Percentiles rank a stretch among this genome's conserved stretches.
Conservation (phyloP, 768 basidiomycete species). For the Pleurotus djamor region DNA sequence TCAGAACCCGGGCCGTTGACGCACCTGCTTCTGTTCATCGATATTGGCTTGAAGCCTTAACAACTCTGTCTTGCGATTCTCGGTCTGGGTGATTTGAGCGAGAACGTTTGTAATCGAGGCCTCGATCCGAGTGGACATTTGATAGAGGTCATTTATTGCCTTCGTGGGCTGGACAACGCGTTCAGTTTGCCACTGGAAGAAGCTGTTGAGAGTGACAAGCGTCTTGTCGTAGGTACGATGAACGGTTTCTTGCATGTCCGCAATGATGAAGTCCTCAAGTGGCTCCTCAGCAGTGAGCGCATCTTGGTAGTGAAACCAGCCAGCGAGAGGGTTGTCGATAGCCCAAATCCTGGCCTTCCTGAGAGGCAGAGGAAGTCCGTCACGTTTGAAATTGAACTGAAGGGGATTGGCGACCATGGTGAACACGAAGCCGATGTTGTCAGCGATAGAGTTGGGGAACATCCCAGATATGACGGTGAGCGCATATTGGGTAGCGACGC, state of each 20-base stretch:
- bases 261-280: conserved; percentile 11
- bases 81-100: background rate
- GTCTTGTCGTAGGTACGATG: conserved; percentile 9
- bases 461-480: conserved; percentile 19
- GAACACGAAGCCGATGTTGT: conserved; percentile 23
- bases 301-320: conserved; percentile 9
- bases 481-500: conserved; percentile 22
- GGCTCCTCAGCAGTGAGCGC: background rate
- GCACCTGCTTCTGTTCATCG: conserved; percentile 6
- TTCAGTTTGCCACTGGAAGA: conserved; percentile 10
- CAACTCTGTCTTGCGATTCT: conserved; percentile 10
- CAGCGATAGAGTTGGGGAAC: conserved; percentile 18
- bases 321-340: conserved; percentile 13
- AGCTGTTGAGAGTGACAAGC: conserved; percentile 9
- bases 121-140: conserved; percentile 13
- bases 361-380: conserved; percentile 12
- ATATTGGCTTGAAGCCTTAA: background rate
- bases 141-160: conserved; percentile 9
- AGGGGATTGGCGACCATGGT: conserved; percentile 17
- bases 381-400: conserved; percentile 18
- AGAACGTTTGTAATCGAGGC: conserved; percentile 7
- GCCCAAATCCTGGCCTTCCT: conserved; percentile 5
- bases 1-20: background rate
- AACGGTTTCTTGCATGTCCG: conserved; percentile 6
- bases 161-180: conserved; percentile 1